Evolutionary conservation across 345 rosid species (phyloP).

Genomic region (Rhizophora mangle): DNA sequence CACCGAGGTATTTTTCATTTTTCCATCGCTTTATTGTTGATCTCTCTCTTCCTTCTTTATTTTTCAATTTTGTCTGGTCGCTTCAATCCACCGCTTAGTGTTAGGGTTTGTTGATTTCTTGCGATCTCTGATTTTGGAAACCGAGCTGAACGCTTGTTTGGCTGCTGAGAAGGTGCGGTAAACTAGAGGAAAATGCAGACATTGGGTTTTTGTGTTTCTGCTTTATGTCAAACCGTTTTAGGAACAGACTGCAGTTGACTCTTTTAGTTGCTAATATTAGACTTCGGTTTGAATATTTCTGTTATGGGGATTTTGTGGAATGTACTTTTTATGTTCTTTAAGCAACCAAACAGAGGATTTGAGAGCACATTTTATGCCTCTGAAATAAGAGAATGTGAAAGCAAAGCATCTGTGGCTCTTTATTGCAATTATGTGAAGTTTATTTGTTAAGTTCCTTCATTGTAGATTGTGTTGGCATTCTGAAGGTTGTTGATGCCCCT

Average conservation of each 20-base stretch:
- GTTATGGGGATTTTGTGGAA: neutral
- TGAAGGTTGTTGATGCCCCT: neutral
- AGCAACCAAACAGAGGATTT: neutral
- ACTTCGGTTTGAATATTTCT: neutral
- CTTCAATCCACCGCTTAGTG: neutral
- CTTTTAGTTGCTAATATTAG: neutral
- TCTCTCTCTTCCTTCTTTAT: too few relatives aligned
- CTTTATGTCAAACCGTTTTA: too few relatives aligned
- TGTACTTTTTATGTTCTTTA: neutral
- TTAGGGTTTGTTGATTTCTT: conserved; percentile 1
- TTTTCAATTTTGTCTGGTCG: neutral
- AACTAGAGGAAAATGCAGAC: too few relatives aligned
- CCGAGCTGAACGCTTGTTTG: neutral
- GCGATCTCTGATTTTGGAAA: neutral
- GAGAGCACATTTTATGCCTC: neutral
- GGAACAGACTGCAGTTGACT: too few relatives aligned
- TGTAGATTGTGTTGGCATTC: neutral
- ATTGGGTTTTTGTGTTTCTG: too few relatives aligned
- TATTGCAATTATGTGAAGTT: neutral
- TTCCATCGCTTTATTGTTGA: neutral
- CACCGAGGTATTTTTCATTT: conserved; percentile 17
- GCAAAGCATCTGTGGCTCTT: neutral
- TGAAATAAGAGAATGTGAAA: too few relatives aligned
- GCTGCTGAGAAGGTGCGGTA: neutral
- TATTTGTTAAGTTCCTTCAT: neutral